These are phyloP conservation scores for Erythrobasidium hasegawianum DNA, from an alignment of 1,284 basidiomycete species.

Conservation along the genomic window DNA sequence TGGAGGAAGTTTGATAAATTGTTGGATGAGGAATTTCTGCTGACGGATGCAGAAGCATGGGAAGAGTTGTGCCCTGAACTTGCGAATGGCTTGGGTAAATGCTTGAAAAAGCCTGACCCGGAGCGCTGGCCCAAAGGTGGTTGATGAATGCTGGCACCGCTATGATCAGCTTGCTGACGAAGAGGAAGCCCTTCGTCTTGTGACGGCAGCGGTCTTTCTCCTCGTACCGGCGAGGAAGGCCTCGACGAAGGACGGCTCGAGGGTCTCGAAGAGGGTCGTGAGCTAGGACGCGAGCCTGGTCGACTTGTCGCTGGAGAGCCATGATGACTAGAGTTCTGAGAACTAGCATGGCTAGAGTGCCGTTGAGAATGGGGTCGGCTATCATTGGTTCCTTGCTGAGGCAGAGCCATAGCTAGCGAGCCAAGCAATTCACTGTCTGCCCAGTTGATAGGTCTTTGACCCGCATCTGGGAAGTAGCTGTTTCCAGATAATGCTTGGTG, in stretches of 20 bases:
- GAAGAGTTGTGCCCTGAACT: not conserved
- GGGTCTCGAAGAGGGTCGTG: conserved; percentile 35
- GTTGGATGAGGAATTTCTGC: conserved; percentile 12
- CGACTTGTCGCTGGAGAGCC: conserved; percentile 28
- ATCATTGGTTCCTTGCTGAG: conserved; percentile 2
- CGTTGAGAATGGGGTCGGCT: conserved; percentile 10
- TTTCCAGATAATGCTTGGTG: conserved; percentile 7
- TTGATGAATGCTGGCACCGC: not conserved
- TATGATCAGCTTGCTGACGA: not conserved
- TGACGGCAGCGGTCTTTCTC: not conserved
- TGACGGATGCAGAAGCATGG: conserved; percentile 18
- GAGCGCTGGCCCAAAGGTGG: not conserved
- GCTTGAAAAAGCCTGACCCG: conserved; percentile 40
- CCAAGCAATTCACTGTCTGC: conserved; percentile 74
- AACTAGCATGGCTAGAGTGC: conserved; percentile 32
- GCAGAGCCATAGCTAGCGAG: conserved; percentile 54
- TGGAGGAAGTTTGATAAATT: conserved; percentile 17
- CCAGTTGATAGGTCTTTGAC: conserved; percentile 57
- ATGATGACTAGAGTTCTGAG: conserved; percentile 14
- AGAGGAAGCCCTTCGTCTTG: not conserved
- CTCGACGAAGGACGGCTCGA: conserved; percentile 36
- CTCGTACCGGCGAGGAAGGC: conserved; percentile 35
- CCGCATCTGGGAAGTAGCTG: conserved; percentile 46
- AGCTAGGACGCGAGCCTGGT: conserved; percentile 34
- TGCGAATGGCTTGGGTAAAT: conserved; percentile 41